These are phyloP conservation scores for Magnusiomyces ingens DNA, from an alignment of 1,139 yeast genomes.

Conservation along the genomic window DNA sequence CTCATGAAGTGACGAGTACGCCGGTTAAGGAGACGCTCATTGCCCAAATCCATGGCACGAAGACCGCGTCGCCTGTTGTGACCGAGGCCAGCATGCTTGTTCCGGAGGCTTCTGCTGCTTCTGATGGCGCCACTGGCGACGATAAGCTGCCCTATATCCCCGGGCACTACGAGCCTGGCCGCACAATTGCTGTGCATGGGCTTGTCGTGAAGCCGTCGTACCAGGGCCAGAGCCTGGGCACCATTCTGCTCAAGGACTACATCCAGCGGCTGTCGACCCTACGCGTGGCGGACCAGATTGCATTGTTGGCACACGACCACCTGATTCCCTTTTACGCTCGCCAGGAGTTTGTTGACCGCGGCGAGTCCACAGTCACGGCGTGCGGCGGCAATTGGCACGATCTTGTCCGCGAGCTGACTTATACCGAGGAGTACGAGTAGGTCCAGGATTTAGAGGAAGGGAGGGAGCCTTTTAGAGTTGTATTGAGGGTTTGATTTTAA, in stretches of 20 bases:
- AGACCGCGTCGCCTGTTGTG: conserved; percentile 41
- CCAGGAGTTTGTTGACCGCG: conserved; percentile 70
- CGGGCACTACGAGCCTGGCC: conserved; percentile 77
- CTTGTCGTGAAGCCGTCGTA: conserved; percentile 71
- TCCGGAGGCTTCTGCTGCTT: conserved; percentile 37
- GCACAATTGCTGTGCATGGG: conserved; percentile 74
- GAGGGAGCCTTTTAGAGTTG: too few relatives aligned
- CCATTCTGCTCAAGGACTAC: conserved; percentile 78
- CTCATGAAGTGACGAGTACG: conserved; percentile 28
- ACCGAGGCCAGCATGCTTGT: conserved; percentile 63
- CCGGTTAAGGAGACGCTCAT: conserved; percentile 56
- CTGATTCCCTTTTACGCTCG: conserved; percentile 72
- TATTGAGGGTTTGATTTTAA: too few relatives aligned
- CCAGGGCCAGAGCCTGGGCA: conserved; percentile 77
- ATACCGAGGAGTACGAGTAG: too few relatives aligned
- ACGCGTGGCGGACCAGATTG: conserved; percentile 73
- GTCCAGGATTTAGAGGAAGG: too few relatives aligned
- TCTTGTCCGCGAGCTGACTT: too few relatives aligned
- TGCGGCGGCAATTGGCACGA: too few relatives aligned
- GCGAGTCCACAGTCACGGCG: conserved; percentile 9
- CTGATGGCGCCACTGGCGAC: conserved; percentile 23
- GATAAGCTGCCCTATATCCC: conserved; percentile 25
- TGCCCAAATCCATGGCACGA: conserved; percentile 83
- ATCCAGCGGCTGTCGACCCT: conserved; percentile 85
- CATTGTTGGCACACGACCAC: conserved; percentile 63